These are phyloP conservation scores for Trichoderma sp. DNA, from an alignment of 2,329 filamentous ascomycete genomes.

Conservation along the genomic window DNA sequence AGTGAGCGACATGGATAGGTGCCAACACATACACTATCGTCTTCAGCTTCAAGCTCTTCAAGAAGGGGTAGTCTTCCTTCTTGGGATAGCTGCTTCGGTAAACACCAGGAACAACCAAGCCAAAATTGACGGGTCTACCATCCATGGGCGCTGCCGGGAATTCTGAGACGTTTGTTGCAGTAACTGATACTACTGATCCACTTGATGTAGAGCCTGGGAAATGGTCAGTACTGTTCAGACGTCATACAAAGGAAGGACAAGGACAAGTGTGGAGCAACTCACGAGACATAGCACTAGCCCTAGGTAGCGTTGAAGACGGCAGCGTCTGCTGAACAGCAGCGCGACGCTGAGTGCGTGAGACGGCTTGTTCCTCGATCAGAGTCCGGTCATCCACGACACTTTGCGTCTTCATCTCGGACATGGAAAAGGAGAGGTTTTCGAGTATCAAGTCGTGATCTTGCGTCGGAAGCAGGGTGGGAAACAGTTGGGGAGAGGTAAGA, in stretches of 20 bases:
- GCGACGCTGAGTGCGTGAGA: not conserved
- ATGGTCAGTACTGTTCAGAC: not conserved
- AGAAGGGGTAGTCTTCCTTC: constrained; percentile 67
- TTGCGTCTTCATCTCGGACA: not conserved
- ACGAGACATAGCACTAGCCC: not conserved
- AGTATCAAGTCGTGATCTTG: not conserved
- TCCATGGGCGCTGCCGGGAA: constrained; percentile 29
- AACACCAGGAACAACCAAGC: constrained; percentile 69
- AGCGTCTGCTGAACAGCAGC: not conserved
- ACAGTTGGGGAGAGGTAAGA: not conserved
- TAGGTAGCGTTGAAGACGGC: not conserved
- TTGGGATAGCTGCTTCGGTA: constrained; percentile 83
- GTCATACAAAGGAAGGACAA: not conserved
- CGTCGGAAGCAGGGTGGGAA: not conserved
- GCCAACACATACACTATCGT: constrained; percentile 68
- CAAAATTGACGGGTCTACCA: constrained; percentile 69
- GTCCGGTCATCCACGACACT: not conserved
- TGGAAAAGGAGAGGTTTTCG: not conserved
- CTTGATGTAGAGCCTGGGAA: not conserved
- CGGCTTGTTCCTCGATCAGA: not conserved
- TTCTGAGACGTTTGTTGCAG: constrained; percentile 22
- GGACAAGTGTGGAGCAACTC: not conserved
- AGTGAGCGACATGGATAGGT: too few species aligned
- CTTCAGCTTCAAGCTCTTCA: constrained; percentile 69
- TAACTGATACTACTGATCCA: not conserved